Conservation (phyloP, 2,329 filamentous ascomycete species). For the Stagonosporopsis vannaccii region DNA sequence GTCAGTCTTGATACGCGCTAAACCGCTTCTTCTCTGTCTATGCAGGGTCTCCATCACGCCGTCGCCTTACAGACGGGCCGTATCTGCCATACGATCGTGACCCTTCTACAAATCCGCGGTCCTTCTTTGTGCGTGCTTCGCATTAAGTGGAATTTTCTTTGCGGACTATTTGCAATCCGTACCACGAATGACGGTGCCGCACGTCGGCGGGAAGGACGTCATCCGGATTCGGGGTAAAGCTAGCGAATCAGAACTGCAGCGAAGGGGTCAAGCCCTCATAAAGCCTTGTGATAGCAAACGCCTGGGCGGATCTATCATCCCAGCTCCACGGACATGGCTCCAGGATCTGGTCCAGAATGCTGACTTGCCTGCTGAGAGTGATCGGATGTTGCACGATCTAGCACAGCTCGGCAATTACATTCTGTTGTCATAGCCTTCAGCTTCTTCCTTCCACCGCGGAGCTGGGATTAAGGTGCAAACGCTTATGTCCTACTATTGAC, state of each 20-base stretch:
- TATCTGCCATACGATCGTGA: background rate
- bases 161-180: conserved; percentile 10
- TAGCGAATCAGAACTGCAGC: conserved; percentile 6
- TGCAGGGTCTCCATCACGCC: conserved; percentile 16
- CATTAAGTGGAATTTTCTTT: conserved; percentile 1
- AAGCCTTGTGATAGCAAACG: conserved; percentile 1
- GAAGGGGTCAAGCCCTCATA: background rate
- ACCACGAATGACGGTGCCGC: conserved; percentile 9
- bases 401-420: background rate
- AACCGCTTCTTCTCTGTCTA: conserved; percentile 16
- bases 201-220: conserved; percentile 12
- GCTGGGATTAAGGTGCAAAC: background rate
- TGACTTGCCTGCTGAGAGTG: background rate
- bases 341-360: background rate
- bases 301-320: background rate
- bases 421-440: background rate
- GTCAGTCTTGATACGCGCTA: conserved; percentile 15
- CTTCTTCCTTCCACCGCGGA: background rate
- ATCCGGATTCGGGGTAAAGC: background rate
- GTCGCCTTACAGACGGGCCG: conserved; percentile 1
- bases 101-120: background rate
- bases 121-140: conserved; percentile 1
- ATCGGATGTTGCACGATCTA: conserved; percentile 1
- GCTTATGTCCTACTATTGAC: background rate
- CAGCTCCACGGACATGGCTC: background rate